Base-by-base conservation (phyloP, 2,329 filamentous ascomycete species). In the Atkinsonella hypoxylon region DNA sequence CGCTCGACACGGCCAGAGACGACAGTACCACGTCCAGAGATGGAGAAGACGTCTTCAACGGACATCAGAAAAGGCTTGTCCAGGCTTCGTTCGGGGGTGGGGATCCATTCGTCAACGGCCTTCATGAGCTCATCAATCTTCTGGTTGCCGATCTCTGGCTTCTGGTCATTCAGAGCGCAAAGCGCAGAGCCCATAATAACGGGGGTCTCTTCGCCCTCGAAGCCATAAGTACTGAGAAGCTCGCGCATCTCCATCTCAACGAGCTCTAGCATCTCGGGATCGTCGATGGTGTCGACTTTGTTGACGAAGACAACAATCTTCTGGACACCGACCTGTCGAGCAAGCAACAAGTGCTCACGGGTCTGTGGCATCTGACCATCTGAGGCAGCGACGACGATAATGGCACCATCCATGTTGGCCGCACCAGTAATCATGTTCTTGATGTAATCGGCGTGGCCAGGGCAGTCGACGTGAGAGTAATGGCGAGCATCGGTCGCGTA, bases 341-440 rank as follows among this genome's bases (percentile, higher is more conserved):
- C 93, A 56, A 98, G 87, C 61, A 98, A 82, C 73, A 98, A 79
- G 77, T 98, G 93, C 77, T 98, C 93, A 73, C 93, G 82, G 59
- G 93, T 98, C 81, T 98, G 94, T 64, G 93, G 93, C 93, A 98
- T 98, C 77, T 98, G 94, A 68, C 93, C 93, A 68, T 98, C 93
- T 38, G 89, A 95, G 61, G 93, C 93, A 61, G 94, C 94, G 62
- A 98, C 94, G 59, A 98, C 93, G 64, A 98, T 96, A 68, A 98
- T 91, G 64, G 93, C 91, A 64, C 93, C 93, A 64, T 98, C 93
- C 93, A 98, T 98, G 78, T 89, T 95, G 64, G 94, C 91, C 56
- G 93, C 90, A 83, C 93, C 93, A 60, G 93, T 98, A 71, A 98
- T 98, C 93, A 98, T 98, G 85, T 98, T 98, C 83, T 98, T 98